Conservation (phyloP, 495 filamentous ascomycete genomes). For the Xeromyces bisporus region DNA sequence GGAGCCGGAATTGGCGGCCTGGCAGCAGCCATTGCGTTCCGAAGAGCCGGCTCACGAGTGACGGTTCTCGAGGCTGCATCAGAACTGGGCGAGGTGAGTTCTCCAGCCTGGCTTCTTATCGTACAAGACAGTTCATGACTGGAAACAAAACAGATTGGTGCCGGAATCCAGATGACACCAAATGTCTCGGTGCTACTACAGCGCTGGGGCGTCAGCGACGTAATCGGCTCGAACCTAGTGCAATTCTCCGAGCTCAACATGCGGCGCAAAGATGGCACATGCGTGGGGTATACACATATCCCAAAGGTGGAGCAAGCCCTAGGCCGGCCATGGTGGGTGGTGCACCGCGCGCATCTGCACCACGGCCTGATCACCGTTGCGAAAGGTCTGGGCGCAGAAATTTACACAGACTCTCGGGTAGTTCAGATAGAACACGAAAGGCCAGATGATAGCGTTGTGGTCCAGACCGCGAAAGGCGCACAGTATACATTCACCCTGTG, state of each 20-base stretch:
- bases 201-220: constrained; percentile 17
- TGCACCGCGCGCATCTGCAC: constrained; percentile 23
- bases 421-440: constrained; percentile 9
- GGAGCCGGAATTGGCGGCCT: constrained; percentile 59
- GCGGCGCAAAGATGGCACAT: constrained; percentile 20
- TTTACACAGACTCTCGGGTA: constrained; percentile 21
- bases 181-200: constrained; percentile 34
- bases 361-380: constrained; percentile 20
- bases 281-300: constrained; percentile 18
- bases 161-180: constrained; percentile 43
- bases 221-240: constrained; percentile 20
- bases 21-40: constrained; percentile 42
- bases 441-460: constrained; percentile 9
- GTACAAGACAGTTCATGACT: background rate
- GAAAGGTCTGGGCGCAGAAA: constrained; percentile 10
- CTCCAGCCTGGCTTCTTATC: constrained; percentile 1
- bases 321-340: constrained; percentile 19
- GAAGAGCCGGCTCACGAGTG: constrained; percentile 47
- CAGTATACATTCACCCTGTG: constrained; percentile 21
- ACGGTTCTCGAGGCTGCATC: constrained; percentile 36
- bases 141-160: constrained; percentile 24
- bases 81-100: constrained; percentile 32
- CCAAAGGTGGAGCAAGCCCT: constrained; percentile 5
- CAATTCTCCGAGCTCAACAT: constrained; percentile 23
- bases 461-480: constrained; percentile 16